Base-by-base conservation (phyloP, 192 early-diverging fungal genomes). In the Gamsiella multidivaricata region DNA sequence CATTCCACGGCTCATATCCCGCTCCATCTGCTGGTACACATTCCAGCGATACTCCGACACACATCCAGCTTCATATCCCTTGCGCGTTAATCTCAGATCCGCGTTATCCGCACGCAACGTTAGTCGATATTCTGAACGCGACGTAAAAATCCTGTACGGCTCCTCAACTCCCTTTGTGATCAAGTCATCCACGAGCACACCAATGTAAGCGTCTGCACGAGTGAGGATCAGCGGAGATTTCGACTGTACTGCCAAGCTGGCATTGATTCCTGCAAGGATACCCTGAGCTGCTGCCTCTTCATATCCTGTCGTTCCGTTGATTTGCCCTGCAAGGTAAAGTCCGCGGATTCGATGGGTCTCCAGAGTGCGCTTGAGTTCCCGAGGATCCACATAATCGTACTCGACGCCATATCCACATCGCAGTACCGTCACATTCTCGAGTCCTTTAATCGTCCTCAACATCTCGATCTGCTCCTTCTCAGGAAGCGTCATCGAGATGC, bases 251-350 rank as follows among this genome's bases (percentile, higher is more conserved):
- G 88, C 81, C n/a, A 91, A 60, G 3, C 87, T 91, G 9, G 93
- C 91, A 37, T 94, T 94, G 58, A 91, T 88, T 5, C 93, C 93
- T 1, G 92, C 93, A 41, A 94, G 83, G 1, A 93, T 81, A 0
- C 93, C 93, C 66, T 94, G 93, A 0, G 91, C 90, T 2, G 93
- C 93, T 0, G 93, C 93, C 65, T 93, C 92, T 51, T 93, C 93
- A 63, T 93, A 94, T 6, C 93, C 93, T 0, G 93, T 94, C 1
- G 93, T 94, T n/a, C 93, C 93, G 61, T 94, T 94, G 49, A 94
- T 94, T 80, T 94, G 93, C 0, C 93, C 93, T 2, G 93, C 93
- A 73, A 94, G 81, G 69, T 87, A 94, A 32, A 94, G 70, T 20
- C 93, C 93, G 9, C 65, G 79, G 9, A 94, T 87, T 20, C 93